Base-by-base conservation (phyloP, 2,329 filamentous ascomycete species). In the Akanthomyces uredinophilus region DNA sequence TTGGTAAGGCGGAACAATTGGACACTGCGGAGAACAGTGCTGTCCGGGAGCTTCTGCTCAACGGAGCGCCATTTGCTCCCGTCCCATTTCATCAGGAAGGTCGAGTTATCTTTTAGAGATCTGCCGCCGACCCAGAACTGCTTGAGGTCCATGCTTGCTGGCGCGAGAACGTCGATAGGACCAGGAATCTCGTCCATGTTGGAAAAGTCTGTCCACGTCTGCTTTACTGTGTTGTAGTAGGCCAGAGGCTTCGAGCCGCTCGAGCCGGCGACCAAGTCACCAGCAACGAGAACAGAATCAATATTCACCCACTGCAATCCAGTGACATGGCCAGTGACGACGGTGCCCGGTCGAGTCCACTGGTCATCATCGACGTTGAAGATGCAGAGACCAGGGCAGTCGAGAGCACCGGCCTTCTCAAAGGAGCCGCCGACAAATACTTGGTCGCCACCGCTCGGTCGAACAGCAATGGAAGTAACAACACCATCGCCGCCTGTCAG, bases 401-500 rank as follows among this genome's bases (percentile, higher is more conserved):
- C 87, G 35, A 98, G 82, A 5, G 89, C 88, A 32, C 95, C 95
- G 20, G 92, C 95, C 37, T 84, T 85, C n/a, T 85, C 80, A 70
- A 98, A 99, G 11, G 84, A 86, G 37, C 95, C 95, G 43, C 89
- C 94, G 37, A 99, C 89, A 70, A 90, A 99, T 14, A 99, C 81
- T 56, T 95, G 86, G 1, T 82, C 80, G 20, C 86, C 87, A 60
- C 54, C 54, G 20, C 83, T 83, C 0, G 91, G 90, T 61, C 88
- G 88, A 10, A 87, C 81, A 13, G 86, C 83, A 67, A 99, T 92
- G 32, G 90, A 80, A 63, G 91, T 89, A 47, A 98, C 92, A 3
- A 86, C 84, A 29, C 87, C 86, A 65, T 87, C 83, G 6, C 80
- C 78, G 16, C 94, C 93, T 13, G 81, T 81, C 3, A 98, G 79